Evolutionary conservation across 2,329 filamentous ascomycete genomes (phyloP).

Genomic region (Monosporascus sp.): DNA sequence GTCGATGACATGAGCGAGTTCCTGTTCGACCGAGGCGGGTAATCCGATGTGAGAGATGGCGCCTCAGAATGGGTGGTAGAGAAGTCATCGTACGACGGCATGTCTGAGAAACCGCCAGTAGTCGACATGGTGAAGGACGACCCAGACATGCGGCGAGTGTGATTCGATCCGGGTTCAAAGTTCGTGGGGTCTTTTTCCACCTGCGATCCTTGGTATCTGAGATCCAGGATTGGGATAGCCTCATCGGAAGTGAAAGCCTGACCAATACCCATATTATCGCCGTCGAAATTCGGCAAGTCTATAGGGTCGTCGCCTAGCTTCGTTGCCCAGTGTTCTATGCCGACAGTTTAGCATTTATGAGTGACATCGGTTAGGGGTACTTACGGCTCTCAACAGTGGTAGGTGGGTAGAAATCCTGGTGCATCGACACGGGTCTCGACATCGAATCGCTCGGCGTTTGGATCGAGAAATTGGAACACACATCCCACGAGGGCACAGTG

Average conservation of each 20-base stretch:
- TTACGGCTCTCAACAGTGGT: conserved; percentile 46
- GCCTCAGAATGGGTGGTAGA: conserved; percentile 62
- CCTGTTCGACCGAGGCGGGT: conserved; percentile 60
- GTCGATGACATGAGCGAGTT: conserved; percentile 68
- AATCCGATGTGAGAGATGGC: conserved; percentile 61
- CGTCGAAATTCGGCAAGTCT: conserved; percentile 50
- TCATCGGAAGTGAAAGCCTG: conserved; percentile 61
- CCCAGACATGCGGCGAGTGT: conserved; percentile 60
- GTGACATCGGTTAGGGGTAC: conserved; percentile 18
- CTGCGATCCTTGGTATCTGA: conserved; percentile 44
- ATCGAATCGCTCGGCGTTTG: conserved; percentile 47
- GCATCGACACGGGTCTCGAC: conserved; percentile 51
- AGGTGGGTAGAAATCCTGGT: conserved; percentile 51
- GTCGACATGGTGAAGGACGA: conserved; percentile 71
- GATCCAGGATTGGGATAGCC: conserved; percentile 56
- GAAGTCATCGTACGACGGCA: conserved; percentile 67
- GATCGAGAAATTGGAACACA: conserved; percentile 44
- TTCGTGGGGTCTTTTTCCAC: conserved; percentile 46
- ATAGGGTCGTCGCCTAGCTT: conserved; percentile 54
- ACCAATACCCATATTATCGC: conserved; percentile 55
- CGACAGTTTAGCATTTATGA: conserved; percentile 15
- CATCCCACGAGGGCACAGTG: conserved; percentile 52
- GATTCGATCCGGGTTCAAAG: conserved; percentile 48
- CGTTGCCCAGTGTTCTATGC: conserved; percentile 43
- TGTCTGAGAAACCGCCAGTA: conserved; percentile 58